phyloP scores from a whole-genome alignment of 345 rosid genomes.

The Lagerstroemia speciosa region DNA sequence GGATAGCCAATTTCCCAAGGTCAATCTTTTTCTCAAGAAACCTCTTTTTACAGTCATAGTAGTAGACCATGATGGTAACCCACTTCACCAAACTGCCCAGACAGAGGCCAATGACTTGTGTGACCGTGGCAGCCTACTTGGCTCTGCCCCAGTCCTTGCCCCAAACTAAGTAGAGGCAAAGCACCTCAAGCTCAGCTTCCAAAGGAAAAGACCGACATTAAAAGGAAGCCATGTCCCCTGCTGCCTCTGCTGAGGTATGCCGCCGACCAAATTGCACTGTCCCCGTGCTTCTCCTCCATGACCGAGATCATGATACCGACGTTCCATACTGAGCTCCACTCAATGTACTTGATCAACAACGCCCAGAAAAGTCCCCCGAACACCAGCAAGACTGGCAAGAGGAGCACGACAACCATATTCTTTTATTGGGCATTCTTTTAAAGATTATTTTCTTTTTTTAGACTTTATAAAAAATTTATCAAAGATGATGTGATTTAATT shows the following conservation, averaged over 20 bases:
- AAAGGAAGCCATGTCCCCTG: slow-evolving; percentile 13
- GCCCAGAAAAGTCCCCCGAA: slow-evolving; percentile 1
- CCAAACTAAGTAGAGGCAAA: slow-evolving; percentile 13
- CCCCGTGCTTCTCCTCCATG: slow-evolving; percentile 30
- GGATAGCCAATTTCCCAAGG: slow-evolving; percentile 1
- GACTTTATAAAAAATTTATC: too few relatives aligned
- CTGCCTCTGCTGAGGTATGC: slow-evolving; percentile 24
- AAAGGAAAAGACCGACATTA: slow-evolving; percentile 13
- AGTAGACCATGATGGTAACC: slow-evolving; percentile 18
- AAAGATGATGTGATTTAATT: too few relatives aligned
- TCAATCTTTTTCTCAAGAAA: slow-evolving; percentile 18
- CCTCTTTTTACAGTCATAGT: slow-evolving; percentile 18
- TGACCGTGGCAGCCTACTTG: background rate
- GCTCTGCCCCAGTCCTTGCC: slow-evolving; percentile 1
- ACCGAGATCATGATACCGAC: slow-evolving; percentile 24
- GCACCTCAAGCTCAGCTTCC: slow-evolving; percentile 17
- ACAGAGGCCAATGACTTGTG: slow-evolving; percentile 10
- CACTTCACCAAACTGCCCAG: slow-evolving; percentile 18
- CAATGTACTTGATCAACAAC: slow-evolving; percentile 12
- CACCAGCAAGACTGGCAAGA: background rate
- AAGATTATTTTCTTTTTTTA: too few relatives aligned
- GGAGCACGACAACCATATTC: background rate
- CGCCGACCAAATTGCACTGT: slow-evolving; percentile 16
- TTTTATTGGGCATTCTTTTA: too few relatives aligned
- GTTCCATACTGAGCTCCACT: slow-evolving; percentile 39